Evolutionary conservation across 208 protist species (phyloP).

Genomic region (Crithidia expoeki): DNA sequence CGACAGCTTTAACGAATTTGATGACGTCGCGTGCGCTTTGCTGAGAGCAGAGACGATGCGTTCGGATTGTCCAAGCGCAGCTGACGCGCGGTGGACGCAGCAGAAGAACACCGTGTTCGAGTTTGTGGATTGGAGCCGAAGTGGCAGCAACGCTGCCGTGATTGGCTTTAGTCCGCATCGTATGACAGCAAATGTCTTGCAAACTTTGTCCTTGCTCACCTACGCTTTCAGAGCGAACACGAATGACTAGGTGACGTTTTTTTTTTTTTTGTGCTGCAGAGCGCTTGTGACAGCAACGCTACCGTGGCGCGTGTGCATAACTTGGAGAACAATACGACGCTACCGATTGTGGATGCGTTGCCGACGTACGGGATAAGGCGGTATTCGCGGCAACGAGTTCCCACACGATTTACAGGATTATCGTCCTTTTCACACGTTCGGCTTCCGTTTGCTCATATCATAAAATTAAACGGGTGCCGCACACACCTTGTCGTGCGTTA

Average conservation of each 20-base stretch:
- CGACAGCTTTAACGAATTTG: too few relatives aligned
- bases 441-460: too few relatives aligned
- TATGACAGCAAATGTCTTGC: not conserved
- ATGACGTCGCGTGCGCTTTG: too few relatives aligned
- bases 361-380: not conserved
- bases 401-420: not conserved
- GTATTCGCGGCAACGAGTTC: not conserved
- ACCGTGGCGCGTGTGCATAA: not conserved
- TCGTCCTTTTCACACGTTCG: too few relatives aligned
- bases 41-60: not conserved
- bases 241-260: slow-evolving; percentile 7
- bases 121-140: not conserved
- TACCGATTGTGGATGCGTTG: not conserved
- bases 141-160: not conserved
- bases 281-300: not conserved
- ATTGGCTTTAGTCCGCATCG: slow-evolving; percentile 14
- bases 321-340: not conserved
- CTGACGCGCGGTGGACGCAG: not conserved
- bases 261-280: not conserved
- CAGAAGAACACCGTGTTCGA: not conserved
- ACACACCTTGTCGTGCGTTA: slow-evolving; percentile 5
- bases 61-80: not conserved
- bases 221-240: slow-evolving; percentile 2
- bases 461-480: too few relatives aligned
- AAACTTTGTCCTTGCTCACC: not conserved